phyloP scores from a whole-genome alignment of 1,139 yeast genomes.

The Pichia cactophila region DNA sequence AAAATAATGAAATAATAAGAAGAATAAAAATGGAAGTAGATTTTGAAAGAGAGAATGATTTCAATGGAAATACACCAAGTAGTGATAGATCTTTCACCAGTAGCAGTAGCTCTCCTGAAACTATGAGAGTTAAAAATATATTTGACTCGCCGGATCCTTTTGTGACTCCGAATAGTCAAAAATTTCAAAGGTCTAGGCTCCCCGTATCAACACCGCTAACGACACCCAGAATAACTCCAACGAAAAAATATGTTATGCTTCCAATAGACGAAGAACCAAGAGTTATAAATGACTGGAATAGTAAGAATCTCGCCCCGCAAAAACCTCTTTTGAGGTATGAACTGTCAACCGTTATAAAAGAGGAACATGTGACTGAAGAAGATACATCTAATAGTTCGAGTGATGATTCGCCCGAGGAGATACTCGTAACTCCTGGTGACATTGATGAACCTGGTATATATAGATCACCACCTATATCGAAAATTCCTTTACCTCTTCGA shows the following conservation, averaged over 20 bases:
- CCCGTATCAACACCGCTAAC: constrained; percentile 14
- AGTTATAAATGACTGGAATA: neutral
- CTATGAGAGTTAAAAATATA: constrained; percentile 10
- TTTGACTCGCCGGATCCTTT: constrained; percentile 25
- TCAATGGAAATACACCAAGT: neutral
- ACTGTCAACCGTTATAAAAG: constrained; percentile 8
- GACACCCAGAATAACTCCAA: constrained; percentile 12
- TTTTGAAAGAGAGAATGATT: neutral
- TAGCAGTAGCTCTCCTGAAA: constrained; percentile 10
- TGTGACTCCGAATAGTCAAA: constrained; percentile 23
- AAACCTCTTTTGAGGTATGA: constrained; percentile 8
- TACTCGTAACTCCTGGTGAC: too few species aligned
- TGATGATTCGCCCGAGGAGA: neutral
- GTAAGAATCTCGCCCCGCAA: neutral
- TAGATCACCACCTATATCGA: constrained; percentile 10
- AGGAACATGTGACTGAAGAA: neutral
- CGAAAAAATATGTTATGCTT: constrained; percentile 8
- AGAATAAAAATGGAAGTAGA: constrained; percentile 6
- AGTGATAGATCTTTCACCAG: constrained; percentile 6
- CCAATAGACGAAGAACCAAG: constrained; percentile 6
- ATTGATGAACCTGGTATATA: neutral
- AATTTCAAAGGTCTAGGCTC: constrained; percentile 7
- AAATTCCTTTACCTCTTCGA: constrained; percentile 24
- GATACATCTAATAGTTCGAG: neutral
- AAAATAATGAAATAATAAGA: constrained; percentile 8